Conservation (phyloP, 139 green algal genomes). For the Micromonas pusilla region DNA sequence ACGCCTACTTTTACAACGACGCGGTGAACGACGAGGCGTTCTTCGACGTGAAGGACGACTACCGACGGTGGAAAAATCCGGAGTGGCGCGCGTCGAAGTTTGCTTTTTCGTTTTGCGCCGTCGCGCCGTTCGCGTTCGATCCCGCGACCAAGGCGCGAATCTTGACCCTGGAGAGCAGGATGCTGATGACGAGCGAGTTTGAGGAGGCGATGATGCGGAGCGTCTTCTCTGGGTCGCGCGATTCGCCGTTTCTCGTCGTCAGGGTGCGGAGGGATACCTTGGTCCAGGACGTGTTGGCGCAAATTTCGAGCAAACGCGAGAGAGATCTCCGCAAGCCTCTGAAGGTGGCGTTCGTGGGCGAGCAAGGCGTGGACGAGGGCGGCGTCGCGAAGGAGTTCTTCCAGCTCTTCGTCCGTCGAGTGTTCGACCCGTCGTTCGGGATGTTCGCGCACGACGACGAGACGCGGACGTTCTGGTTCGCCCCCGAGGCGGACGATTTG, state of each 20-base stretch:
- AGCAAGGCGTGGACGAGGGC: constrained; percentile 83
- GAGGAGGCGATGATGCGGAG: no score
- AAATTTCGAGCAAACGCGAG: constrained; percentile 59
- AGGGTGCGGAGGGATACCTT: no score
- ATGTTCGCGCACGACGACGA: constrained; percentile 78
- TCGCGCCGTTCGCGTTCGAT: constrained; percentile 72
- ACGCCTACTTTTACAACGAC: constrained; percentile 64
- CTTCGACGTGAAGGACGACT: constrained; percentile 69
- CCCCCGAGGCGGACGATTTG: neutral
- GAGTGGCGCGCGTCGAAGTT: constrained; percentile 27
- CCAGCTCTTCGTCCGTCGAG: constrained; percentile 62
- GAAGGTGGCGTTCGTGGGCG: constrained; percentile 72
- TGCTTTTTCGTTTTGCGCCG: constrained; percentile 55
- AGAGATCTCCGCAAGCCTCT: constrained; percentile 56
- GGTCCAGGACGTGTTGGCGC: constrained; percentile 68
- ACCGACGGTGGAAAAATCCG: constrained; percentile 49
- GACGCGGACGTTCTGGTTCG: constrained; percentile 50
- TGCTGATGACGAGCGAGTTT: constrained; percentile 36
- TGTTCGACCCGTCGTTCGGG: constrained; percentile 71
- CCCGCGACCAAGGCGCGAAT: constrained; percentile 51
- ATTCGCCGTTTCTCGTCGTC: no score
- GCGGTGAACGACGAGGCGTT: constrained; percentile 69
- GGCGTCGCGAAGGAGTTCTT: constrained; percentile 88
- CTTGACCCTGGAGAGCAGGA: constrained; percentile 60
- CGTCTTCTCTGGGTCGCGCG: no score